Evolutionary conservation across 805 yeast species (phyloP).

Genomic region (Cyberlindnera amylophila): DNA sequence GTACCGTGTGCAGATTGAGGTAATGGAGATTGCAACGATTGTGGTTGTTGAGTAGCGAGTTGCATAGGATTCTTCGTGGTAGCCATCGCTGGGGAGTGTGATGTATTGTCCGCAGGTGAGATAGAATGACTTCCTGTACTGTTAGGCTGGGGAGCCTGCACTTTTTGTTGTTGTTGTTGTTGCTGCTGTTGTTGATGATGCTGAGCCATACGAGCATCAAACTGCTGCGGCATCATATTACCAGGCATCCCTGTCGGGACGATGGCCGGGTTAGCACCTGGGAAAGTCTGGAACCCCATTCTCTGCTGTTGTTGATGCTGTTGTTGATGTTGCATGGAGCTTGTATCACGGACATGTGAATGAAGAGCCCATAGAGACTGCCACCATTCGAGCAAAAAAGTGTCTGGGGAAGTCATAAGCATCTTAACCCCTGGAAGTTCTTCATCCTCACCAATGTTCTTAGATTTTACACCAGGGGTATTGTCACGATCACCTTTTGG

Average conservation of each 20-base stretch:
- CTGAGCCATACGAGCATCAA: background rate
- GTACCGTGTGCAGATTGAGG: constrained; percentile 20
- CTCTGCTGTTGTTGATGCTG: constrained; percentile 19
- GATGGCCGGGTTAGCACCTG: background rate
- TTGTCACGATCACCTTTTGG: constrained; percentile 9
- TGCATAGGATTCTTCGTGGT: background rate
- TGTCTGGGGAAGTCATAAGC: constrained; percentile 41
- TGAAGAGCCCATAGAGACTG: constrained; percentile 47
- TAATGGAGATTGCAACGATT: constrained; percentile 22
- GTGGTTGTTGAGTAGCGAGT: constrained; percentile 7
- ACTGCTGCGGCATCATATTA: background rate
- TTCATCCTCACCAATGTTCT: constrained; percentile 13
- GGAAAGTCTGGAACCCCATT: background rate
- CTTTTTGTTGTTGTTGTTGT: background rate
- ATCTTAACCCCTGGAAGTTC: constrained; percentile 34
- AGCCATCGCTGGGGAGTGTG: constrained; percentile 4
- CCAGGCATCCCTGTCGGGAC: background rate
- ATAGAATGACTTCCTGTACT: constrained; percentile 5
- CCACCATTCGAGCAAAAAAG: constrained; percentile 58
- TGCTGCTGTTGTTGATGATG: constrained; percentile 6
- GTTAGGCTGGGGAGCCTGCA: background rate
- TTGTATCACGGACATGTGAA: constrained; percentile 37
- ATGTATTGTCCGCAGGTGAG: constrained; percentile 5
- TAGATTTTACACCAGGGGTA: background rate
- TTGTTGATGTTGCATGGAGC: constrained; percentile 24